Conservation (phyloP, 768 basidiomycete genomes). For the Leccinum arenicola region DNA sequence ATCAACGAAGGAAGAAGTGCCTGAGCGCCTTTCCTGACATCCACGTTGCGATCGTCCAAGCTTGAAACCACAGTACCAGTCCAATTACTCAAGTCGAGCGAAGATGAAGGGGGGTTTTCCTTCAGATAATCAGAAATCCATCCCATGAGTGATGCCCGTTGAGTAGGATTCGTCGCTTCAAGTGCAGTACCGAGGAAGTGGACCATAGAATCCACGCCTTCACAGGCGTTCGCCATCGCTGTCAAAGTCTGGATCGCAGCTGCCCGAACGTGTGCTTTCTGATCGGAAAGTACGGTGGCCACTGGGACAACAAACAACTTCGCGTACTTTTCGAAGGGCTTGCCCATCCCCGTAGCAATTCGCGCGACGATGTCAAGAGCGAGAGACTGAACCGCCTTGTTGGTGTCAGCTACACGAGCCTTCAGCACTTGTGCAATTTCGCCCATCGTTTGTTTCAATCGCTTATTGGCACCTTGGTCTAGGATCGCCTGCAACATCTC, state of each 20-base stretch:
- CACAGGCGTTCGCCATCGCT: constrained; percentile 81
- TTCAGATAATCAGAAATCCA: constrained; percentile 85
- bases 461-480: constrained; percentile 89
- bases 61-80: constrained; percentile 63
- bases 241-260: constrained; percentile 77
- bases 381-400: constrained; percentile 88
- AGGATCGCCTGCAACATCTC: constrained; percentile 80
- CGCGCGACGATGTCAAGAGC: constrained; percentile 89
- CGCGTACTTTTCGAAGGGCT: constrained; percentile 87
- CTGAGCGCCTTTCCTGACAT: constrained; percentile 90
- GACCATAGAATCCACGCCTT: constrained; percentile 80
- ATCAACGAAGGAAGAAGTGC: constrained; percentile 77
- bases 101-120: constrained; percentile 49
- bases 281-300: constrained; percentile 84
- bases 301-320: constrained; percentile 76
- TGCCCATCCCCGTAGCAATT: constrained; percentile 93
- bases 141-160: constrained; percentile 72
- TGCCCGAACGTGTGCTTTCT: constrained; percentile 82
- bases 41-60: constrained; percentile 87
- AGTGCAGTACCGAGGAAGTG: constrained; percentile 74
- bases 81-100: constrained; percentile 71
- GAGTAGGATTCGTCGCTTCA: constrained; percentile 84
- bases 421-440: constrained; percentile 91
- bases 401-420: constrained; percentile 83
- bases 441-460: constrained; percentile 87